These are phyloP conservation scores for Knufia petricola DNA, from an alignment of 2,329 filamentous ascomycete species.

Conservation along the genomic window DNA sequence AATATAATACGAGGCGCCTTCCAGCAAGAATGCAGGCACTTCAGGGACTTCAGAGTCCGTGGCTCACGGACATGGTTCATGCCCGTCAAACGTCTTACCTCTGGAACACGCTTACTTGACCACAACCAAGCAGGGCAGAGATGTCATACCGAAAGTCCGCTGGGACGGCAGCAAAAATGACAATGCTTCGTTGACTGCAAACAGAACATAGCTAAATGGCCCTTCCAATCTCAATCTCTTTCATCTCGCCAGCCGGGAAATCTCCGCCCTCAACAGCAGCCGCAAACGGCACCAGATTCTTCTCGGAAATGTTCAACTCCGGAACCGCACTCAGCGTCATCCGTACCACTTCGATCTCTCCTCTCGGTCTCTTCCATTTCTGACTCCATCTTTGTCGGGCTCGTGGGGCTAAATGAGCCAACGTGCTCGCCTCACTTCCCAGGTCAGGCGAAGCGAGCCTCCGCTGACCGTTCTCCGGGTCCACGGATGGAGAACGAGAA, in stretches of 20 bases:
- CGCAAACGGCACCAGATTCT: not conserved
- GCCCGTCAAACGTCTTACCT: too few relatives aligned
- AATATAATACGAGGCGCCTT: too few relatives aligned
- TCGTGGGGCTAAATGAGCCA: conserved; percentile 1
- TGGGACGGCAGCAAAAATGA: too few relatives aligned
- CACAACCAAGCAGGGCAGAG: too few relatives aligned
- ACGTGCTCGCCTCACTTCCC: not conserved
- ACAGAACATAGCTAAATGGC: not conserved
- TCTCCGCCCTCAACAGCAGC: not conserved
- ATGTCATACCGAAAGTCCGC: too few relatives aligned
- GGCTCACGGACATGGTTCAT: too few relatives aligned
- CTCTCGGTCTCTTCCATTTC: not conserved
- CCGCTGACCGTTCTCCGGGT: not conserved
- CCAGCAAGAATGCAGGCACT: too few relatives aligned
- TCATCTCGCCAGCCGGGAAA: not conserved
- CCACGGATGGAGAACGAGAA: not conserved
- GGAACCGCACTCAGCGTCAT: not conserved
- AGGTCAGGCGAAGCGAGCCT: not conserved
- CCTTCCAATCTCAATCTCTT: not conserved
- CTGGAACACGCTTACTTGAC: too few relatives aligned
- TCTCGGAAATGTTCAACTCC: not conserved
- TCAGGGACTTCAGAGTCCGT: too few relatives aligned
- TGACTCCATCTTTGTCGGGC: conserved; percentile 3
- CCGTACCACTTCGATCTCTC: not conserved
- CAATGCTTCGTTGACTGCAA: too few relatives aligned